These are phyloP conservation scores for Cordyceps sp. DNA, from an alignment of 2,329 filamentous ascomycete species.

Conservation along the genomic window DNA sequence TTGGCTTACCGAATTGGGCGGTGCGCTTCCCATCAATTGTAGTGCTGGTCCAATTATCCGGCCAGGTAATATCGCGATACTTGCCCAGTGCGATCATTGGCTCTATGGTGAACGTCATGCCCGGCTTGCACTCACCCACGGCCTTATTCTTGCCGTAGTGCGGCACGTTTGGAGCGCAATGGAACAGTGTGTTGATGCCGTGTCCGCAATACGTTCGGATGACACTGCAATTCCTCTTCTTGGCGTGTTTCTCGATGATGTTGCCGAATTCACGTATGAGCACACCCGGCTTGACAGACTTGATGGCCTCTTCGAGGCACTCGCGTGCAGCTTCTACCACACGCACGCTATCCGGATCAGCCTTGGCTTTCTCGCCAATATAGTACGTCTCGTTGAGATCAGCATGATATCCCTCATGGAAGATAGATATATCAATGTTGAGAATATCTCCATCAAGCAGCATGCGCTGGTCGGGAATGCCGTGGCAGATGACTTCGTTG, in stretches of 20 bases:
- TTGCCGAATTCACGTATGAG: conserved; percentile 88
- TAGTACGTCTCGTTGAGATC: conserved; percentile 99
- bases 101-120: conserved; percentile 98
- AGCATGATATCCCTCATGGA: conserved; percentile 87
- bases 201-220: conserved; percentile 95
- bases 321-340: conserved; percentile 84
- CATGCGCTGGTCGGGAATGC: conserved; percentile 81
- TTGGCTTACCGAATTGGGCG: conserved; percentile 67
- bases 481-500: conserved; percentile 98
- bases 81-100: conserved; percentile 94
- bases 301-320: conserved; percentile 80
- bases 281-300: conserved; percentile 81
- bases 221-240: conserved; percentile 69
- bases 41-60: conserved; percentile 95
- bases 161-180: conserved; percentile 83
- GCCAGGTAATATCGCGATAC: conserved; percentile 89
- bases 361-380: conserved; percentile 72
- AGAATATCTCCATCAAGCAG: conserved; percentile 88
- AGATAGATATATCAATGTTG: conserved; percentile 91
- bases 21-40: conserved; percentile 80
- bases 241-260: conserved; percentile 89
- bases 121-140: conserved; percentile 80
- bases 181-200: conserved; percentile 86
- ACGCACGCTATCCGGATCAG: conserved; percentile 72
- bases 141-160: conserved; percentile 99